These are phyloP conservation scores for Trametes coccinea DNA, from an alignment of 768 basidiomycete genomes.

Conservation along the genomic window DNA sequence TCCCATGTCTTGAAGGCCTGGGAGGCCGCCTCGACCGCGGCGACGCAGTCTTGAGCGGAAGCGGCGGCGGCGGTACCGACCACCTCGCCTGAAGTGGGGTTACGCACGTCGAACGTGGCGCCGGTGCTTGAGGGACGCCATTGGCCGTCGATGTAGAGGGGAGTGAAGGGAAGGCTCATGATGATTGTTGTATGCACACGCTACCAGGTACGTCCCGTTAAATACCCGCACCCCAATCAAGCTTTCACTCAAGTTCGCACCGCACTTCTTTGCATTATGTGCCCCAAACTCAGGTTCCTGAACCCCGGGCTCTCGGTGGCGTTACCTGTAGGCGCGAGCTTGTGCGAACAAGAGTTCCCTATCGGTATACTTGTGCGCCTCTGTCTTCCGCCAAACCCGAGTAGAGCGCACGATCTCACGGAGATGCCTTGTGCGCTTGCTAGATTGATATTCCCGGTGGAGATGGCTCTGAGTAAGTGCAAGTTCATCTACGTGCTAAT, in stretches of 20 bases:
- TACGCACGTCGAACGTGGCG: constrained; percentile 48
- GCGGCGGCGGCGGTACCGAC: constrained; percentile 51
- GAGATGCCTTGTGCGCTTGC: too few species aligned
- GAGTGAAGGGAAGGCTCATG: constrained; percentile 23
- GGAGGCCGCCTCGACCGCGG: constrained; percentile 46
- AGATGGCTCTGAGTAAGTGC: too few species aligned
- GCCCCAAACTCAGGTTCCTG: too few species aligned
- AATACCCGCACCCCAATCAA: not conserved
- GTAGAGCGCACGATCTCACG: too few species aligned
- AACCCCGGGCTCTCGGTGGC: too few species aligned
- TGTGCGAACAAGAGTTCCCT: too few species aligned
- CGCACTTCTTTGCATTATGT: too few species aligned
- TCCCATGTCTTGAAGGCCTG: constrained; percentile 53
- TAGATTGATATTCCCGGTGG: too few species aligned
- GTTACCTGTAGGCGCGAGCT: too few species aligned
- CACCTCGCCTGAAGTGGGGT: constrained; percentile 42
- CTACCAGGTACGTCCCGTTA: not conserved
- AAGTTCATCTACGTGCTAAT: too few species aligned
- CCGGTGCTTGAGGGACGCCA: constrained; percentile 37
- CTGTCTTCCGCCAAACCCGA: too few species aligned
- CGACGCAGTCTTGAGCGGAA: constrained; percentile 29
- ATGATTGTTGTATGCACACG: not conserved
- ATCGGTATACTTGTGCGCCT: too few species aligned
- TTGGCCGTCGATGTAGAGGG: constrained; percentile 45
- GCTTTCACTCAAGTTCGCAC: not conserved